Conservation (phyloP, 768 basidiomycete genomes). For the Daedaleopsis sinensis region DNA sequence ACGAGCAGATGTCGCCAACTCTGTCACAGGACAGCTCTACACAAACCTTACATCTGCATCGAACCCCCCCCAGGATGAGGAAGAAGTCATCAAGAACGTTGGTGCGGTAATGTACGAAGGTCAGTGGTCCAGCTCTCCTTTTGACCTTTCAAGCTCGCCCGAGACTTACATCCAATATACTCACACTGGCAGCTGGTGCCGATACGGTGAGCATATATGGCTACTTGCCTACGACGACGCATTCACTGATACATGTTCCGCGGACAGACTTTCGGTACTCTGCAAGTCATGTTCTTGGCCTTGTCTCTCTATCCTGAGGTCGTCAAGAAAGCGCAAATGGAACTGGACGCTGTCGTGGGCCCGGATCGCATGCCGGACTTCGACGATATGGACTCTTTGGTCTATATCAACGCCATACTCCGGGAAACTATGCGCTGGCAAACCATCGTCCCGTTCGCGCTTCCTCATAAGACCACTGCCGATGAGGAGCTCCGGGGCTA, state of each 20-base stretch:
- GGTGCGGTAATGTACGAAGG: slow-evolving; percentile 19
- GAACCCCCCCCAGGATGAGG: not conserved
- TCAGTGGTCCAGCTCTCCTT: too few relatives aligned
- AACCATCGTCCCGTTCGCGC: slow-evolving; percentile 15
- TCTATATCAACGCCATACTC: slow-evolving; percentile 26
- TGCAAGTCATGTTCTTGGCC: slow-evolving; percentile 18
- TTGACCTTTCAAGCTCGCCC: too few relatives aligned
- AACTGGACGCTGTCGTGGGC: slow-evolving; percentile 30
- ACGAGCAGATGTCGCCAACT: too few relatives aligned
- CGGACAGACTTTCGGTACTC: not conserved
- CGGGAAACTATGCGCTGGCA: slow-evolving; percentile 25
- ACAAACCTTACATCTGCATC: not conserved
- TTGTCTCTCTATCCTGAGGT: slow-evolving; percentile 25
- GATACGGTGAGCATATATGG: too few relatives aligned
- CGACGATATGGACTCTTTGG: slow-evolving; percentile 17
- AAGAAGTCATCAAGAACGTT: slow-evolving; percentile 24
- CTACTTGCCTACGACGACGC: too few relatives aligned
- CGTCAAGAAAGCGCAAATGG: slow-evolving; percentile 26
- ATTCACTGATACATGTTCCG: too few relatives aligned
- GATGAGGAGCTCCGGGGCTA: slow-evolving; percentile 11
- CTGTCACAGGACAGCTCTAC: too few relatives aligned
- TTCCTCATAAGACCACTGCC: slow-evolving; percentile 23
- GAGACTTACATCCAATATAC: not conserved
- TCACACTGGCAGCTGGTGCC: slow-evolving; percentile 3
- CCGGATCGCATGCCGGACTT: slow-evolving; percentile 22